Base-by-base conservation (phyloP, 129 eudicot genomes). In the Lactuca sativa region DNA sequence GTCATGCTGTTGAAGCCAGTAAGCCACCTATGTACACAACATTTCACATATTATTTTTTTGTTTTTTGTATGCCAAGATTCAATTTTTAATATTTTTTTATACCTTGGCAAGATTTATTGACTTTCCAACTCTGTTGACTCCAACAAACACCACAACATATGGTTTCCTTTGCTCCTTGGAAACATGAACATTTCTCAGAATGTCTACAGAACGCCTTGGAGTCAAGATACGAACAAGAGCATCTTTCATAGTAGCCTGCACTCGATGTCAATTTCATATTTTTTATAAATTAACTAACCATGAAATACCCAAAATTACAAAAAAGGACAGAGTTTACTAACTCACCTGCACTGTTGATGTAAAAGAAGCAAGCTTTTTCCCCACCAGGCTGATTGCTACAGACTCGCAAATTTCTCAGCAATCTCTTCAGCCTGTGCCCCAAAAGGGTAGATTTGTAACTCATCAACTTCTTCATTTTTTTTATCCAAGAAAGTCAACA, bases 51-150 rank as follows among this genome's bases (percentile, higher is more conserved):
- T n/a, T n/a, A n/a, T n/a, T n/a, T n/a, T n/a, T n/a, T n/a, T n/a
- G 56, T 4, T 16, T 67, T 8, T 59, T n/a, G n/a, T 14, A n/a
- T 30, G 7, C 49, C 54, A 62, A 55, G n/a, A n/a, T n/a, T n/a
- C n/a, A n/a, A n/a, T n/a, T n/a, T n/a, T n/a, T n/a, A n/a, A n/a
- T n/a, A n/a, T n/a, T 36, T 70, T n/a, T n/a, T n/a, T n/a, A n/a
- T 58, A 92, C 96, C 92, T 93, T 93, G 7, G 98, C 98, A 77
- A 93, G 98, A 80, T 93, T 93, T 66, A 97, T 89, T 10, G 98
- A 93, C 80, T 93, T 93, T 62, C 98, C 98, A 55, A 93, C n/a
- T n/a, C n/a, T n/a, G n/a, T n/a, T n/a, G n/a, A n/a, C n/a, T n/a
- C n/a, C n/a, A n/a, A n/a, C n/a, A 71, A 93, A 93, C 37, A 89